Evolutionary conservation across 2,329 filamentous ascomycete genomes (phyloP), one percentile per base, ranked within the genome.

Genomic region (Arthrinium puccinioides): DNA sequence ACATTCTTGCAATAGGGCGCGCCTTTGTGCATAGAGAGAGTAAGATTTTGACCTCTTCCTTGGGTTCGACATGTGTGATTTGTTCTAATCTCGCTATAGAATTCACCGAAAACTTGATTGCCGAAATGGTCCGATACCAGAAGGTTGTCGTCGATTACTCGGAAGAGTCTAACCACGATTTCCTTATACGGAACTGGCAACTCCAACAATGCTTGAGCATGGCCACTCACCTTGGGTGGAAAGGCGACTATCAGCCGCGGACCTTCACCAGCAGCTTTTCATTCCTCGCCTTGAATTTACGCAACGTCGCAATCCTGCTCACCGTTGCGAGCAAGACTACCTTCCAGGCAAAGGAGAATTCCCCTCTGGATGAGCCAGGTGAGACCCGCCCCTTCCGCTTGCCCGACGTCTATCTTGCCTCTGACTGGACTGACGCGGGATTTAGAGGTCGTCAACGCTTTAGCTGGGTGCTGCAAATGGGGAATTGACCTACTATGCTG

Each of bases 71-170:
- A n/a, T n/a, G n/a, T n/a, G n/a, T n/a, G n/a, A n/a, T n/a, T n/a
- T n/a, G n/a, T n/a, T n/a, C n/a, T n/a, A n/a, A n/a, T n/a, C n/a
- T n/a, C 9, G 16, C 15, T 9, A 9, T 31, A 80, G 75, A 72
- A 35, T 78, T 84, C 45, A 65, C 77, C 37, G 67, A 70, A 28
- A 69, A 79, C 40, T 79, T 81, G 67, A 64, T 85, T 36, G 70
- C 67, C 27, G 80, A 85, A 45, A 66, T 88, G 10, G 79, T 86
- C 36, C 71, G 76, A 27, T 76, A 84, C 40, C 65, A 89, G 36
- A 82, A 81, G 44, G 70, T 86, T 21, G 78, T 81, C 34, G 76
- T 89, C 32, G 90, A 97, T 61, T 94, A 89, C 53, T 84, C 87
- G 0, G 75, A 85, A 33, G 86, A 94, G 42, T 66, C 76, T 2